These are phyloP conservation scores for Scheffersomyces illinoinensis DNA, from an alignment of 1,139 yeast species.

Conservation along the genomic window DNA sequence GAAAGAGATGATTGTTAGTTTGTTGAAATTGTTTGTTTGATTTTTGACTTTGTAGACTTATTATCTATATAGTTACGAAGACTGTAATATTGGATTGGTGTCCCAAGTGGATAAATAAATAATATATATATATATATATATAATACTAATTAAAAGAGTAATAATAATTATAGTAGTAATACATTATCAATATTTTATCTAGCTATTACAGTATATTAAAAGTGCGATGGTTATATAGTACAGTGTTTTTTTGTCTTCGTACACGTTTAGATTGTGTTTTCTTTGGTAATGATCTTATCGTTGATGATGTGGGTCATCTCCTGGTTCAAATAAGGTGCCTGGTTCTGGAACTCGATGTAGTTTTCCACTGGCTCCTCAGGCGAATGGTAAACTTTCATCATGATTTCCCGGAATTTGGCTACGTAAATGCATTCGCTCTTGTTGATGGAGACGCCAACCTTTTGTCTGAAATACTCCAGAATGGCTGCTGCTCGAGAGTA, in stretches of 20 bases:
- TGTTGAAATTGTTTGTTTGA: neutral
- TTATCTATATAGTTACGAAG: neutral
- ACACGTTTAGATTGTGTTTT: neutral
- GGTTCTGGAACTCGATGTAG: slow-evolving; percentile 9
- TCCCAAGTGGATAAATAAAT: neutral
- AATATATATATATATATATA: too few species aligned
- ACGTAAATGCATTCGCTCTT: slow-evolving; percentile 2
- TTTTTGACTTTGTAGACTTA: slow-evolving; percentile 1
- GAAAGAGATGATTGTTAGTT: slow-evolving; percentile 43
- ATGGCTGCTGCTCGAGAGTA: slow-evolving; percentile 9
- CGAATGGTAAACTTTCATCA: slow-evolving; percentile 15
- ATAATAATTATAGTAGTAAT: too few species aligned
- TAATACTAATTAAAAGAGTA: neutral
- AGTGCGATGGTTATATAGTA: neutral
- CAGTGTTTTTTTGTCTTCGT: neutral
- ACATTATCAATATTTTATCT: neutral
- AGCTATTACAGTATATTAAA: neutral
- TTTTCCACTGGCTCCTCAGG: slow-evolving; percentile 17
- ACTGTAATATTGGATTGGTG: neutral
- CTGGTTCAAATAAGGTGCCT: slow-evolving; percentile 3
- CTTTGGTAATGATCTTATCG: neutral
- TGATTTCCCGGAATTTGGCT: slow-evolving; percentile 15
- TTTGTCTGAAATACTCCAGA: slow-evolving; percentile 4
- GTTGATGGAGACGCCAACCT: slow-evolving; percentile 5
- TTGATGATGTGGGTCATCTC: neutral